A percentile compares a stretch with the other conserved stretches of the same genome.
These are phyloP conservation scores for Diaporthe vaccinii DNA, from an alignment of 2,329 filamentous ascomycete species.

Conservation along the genomic window DNA sequence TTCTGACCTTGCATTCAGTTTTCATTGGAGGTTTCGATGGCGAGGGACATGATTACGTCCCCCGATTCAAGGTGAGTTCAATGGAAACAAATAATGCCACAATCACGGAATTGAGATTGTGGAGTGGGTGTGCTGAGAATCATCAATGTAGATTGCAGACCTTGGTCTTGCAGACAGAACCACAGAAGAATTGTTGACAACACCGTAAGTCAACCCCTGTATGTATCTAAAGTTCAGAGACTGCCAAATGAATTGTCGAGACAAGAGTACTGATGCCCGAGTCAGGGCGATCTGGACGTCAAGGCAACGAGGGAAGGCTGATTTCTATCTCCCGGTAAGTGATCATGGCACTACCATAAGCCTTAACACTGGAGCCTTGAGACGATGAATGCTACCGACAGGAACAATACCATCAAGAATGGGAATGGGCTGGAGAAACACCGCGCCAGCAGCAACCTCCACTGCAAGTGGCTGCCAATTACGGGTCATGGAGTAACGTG, in stretches of 20 bases:
- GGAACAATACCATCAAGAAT: conserved; percentile 17
- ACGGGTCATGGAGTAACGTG: conserved; percentile 5
- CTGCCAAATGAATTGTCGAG: rapidly evolving
- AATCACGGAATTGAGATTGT: rapidly evolving
- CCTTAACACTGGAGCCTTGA: rapidly evolving
- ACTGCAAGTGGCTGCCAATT: not conserved
- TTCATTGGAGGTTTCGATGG: not conserved
- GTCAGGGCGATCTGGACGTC: not conserved
- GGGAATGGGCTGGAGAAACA: not conserved
- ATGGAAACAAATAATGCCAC: not conserved
- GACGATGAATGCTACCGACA: not conserved
- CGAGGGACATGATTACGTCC: not conserved
- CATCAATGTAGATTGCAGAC: not conserved
- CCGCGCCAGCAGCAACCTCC: not conserved
- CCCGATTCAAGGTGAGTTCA: not conserved
- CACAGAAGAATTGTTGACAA: not conserved
- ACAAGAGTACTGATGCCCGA: not conserved
- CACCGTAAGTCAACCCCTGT: not conserved
- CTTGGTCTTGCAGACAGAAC: conserved; percentile 5
- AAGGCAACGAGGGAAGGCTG: conserved; percentile 1
- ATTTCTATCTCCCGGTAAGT: not conserved
- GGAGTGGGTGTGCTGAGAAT: not conserved
- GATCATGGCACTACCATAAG: rapidly evolving
- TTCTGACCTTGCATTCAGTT: not conserved
- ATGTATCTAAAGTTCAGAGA: not conserved